phyloP scores from a whole-genome alignment of 441 rosid species.

The Populus tomentosa region DNA sequence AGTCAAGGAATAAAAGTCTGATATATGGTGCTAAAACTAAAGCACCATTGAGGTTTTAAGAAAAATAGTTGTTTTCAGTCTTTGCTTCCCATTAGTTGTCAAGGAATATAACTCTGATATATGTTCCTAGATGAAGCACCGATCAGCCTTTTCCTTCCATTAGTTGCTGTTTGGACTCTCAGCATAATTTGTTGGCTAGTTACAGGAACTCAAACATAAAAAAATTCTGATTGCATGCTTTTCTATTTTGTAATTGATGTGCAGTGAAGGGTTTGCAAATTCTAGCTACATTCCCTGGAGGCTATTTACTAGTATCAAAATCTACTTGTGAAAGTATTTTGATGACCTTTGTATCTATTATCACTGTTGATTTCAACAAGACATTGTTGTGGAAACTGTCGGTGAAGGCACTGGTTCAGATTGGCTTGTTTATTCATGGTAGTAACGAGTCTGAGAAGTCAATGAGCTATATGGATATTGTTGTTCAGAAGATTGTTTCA shows the following conservation, averaged over 20 bases:
- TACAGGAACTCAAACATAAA: background rate
- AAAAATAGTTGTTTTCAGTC: background rate
- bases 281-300: slow-evolving; percentile 58
- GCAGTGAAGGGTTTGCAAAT: slow-evolving; percentile 83
- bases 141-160: background rate
- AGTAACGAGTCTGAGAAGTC: slow-evolving; percentile 52
- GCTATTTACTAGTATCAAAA: slow-evolving; percentile 41
- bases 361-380: slow-evolving; percentile 40
- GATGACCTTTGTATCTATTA: slow-evolving; percentile 47
- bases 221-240: slow-evolving; percentile 3
- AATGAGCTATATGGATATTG: slow-evolving; percentile 49
- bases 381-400: slow-evolving; percentile 59
- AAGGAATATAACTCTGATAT: too few relatives aligned
- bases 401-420: slow-evolving; percentile 61
- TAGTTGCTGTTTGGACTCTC: background rate
- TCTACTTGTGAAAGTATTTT: slow-evolving; percentile 62
- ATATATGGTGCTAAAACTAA: background rate
- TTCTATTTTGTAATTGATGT: slow-evolving; percentile 14
- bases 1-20: background rate
- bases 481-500: slow-evolving; percentile 54
- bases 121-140: too few relatives aligned
- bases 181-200: background rate
- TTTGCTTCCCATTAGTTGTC: too few relatives aligned
- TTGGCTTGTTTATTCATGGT: slow-evolving; percentile 60
- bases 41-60: background rate